A percentile compares a stretch with the other conserved stretches of the same genome.
phyloP scores from a whole-genome alignment of 768 basidiomycete species.

The Pisolithus albus region DNA sequence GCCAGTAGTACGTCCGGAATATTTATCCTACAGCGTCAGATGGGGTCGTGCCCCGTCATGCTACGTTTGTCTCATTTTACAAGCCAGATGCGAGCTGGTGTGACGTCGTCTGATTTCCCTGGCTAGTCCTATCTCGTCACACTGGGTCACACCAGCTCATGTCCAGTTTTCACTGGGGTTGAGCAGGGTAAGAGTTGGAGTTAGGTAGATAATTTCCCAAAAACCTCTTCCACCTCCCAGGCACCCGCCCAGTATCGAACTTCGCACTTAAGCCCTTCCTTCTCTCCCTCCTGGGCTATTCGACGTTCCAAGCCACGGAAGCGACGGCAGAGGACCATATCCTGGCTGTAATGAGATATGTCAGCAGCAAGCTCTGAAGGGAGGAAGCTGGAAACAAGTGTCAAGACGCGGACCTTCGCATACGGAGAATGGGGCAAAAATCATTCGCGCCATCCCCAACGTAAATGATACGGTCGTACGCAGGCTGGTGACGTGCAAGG shows the following conservation, averaged over 20 bases:
- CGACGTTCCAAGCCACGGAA: conserved; percentile 73
- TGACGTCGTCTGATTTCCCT: too few relatives aligned
- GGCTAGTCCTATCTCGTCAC: too few relatives aligned
- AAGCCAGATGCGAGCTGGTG: too few relatives aligned
- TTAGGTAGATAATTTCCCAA: conserved; percentile 25
- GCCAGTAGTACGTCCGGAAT: too few relatives aligned
- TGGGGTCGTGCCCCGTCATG: too few relatives aligned
- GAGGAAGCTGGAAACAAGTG: conserved; percentile 10
- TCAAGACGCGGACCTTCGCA: conserved; percentile 52
- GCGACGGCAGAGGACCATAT: conserved; percentile 73
- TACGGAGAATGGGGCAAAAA: conserved; percentile 83
- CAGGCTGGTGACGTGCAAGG: conserved; percentile 49
- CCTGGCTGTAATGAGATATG: conserved; percentile 47
- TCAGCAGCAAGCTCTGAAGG: not conserved
- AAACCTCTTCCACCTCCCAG: conserved; percentile 93
- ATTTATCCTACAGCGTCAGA: too few relatives aligned
- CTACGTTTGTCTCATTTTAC: too few relatives aligned
- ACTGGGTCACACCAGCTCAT: too few relatives aligned
- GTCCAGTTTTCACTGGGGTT: too few relatives aligned
- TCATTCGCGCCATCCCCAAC: conserved; percentile 95
- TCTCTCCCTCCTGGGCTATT: conserved; percentile 64
- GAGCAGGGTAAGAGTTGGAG: not conserved
- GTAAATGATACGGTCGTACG: conserved; percentile 77
- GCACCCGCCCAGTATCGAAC: conserved; percentile 88
- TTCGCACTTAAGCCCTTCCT: conserved; percentile 58